These are phyloP conservation scores for Pulveroboletus sp. DNA, from an alignment of 768 basidiomycete genomes.

Conservation along the genomic window DNA sequence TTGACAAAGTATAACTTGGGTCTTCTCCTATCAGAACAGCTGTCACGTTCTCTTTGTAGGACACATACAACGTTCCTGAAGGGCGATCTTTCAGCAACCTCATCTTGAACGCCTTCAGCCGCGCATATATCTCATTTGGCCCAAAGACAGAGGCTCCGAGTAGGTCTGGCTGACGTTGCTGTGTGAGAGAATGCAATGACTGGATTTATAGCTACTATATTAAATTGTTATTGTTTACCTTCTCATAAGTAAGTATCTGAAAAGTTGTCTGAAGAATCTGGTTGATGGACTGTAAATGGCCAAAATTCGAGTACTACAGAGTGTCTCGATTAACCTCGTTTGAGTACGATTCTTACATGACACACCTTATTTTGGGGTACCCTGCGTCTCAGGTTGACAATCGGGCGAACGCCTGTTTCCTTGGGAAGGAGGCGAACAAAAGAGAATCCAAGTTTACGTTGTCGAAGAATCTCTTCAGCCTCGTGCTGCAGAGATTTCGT, in stretches of 20 bases:
- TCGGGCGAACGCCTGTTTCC: conserved; percentile 90
- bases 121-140: conserved; percentile 74
- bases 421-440: conserved; percentile 90
- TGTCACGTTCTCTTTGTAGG: neutral
- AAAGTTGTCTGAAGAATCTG: conserved; percentile 81
- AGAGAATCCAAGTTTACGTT: conserved; percentile 75
- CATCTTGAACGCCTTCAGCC: conserved; percentile 66
- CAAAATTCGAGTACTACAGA: conserved; percentile 28
- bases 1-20: conserved; percentile 94
- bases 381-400: conserved; percentile 78
- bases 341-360: neutral
- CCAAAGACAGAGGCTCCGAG: conserved; percentile 83
- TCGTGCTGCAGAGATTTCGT: conserved; percentile 43
- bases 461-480: conserved; percentile 60
- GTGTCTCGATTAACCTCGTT: neutral
- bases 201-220: neutral
- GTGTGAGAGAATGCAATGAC: neutral
- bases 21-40: conserved; percentile 35
- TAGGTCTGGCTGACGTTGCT: conserved; percentile 59
- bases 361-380: conserved; percentile 36
- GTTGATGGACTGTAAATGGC: conserved; percentile 68
- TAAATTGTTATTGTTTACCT: conserved; percentile 40
- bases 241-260: conserved; percentile 83
- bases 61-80: conserved; percentile 49
- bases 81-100: conserved; percentile 35